Conservation (phyloP, 768 basidiomycete genomes). For the Leccinum obscurum region DNA sequence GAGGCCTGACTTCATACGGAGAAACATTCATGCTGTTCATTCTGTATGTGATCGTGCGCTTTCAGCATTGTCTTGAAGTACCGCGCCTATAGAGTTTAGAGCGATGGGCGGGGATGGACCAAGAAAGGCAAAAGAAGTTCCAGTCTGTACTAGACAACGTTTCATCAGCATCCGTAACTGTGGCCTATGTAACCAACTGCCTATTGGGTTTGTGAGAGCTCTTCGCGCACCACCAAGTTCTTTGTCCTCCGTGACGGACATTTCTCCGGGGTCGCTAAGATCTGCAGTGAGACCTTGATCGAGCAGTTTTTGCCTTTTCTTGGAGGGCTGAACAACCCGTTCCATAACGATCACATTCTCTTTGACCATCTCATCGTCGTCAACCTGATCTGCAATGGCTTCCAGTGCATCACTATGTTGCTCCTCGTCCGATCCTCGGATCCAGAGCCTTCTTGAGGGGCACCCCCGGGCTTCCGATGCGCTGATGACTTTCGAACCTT, state of each 20-base stretch:
- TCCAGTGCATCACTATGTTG: conserved; percentile 13
- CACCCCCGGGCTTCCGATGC: conserved; percentile 25
- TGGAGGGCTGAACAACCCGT: too few species aligned
- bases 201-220: conserved; percentile 19
- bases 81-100: too few species aligned
- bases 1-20: too few species aligned
- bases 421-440: conserved; percentile 27
- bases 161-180: too few species aligned
- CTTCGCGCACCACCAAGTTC: conserved; percentile 1
- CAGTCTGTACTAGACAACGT: too few species aligned
- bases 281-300: conserved; percentile 9
- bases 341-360: too few species aligned
- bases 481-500: conserved; percentile 46
- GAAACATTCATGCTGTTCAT: too few species aligned
- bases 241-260: neutral
- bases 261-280: too few species aligned
- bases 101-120: too few species aligned
- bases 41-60: too few species aligned
- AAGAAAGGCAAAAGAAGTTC: too few species aligned
- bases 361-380: too few species aligned
- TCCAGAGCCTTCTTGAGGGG: conserved; percentile 14
- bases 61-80: conserved; percentile 48
- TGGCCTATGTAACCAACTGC: conserved; percentile 2
- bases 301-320: conserved; percentile 8
- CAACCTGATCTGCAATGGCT: conserved; percentile 15